Evolutionary conservation across 2,329 filamentous ascomycete species (phyloP).

Genomic region (Fusarium multiceps): DNA sequence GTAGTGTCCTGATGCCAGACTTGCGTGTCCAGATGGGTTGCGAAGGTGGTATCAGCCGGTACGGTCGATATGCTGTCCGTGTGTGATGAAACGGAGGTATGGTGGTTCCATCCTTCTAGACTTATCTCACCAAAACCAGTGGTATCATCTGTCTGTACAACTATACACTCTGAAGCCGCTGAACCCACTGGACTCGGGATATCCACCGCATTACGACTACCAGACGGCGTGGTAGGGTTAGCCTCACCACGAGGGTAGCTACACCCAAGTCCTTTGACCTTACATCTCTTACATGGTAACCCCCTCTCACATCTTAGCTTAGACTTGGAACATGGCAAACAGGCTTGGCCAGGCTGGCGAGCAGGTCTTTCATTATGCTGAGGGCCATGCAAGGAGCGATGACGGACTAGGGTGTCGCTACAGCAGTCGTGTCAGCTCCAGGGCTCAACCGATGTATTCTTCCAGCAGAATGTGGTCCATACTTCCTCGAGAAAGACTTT

Average conservation of each 20-base stretch:
- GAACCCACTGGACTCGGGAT: rapidly evolving
- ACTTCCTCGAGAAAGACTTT: background rate
- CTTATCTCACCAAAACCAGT: rapidly evolving
- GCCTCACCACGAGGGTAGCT: rapidly evolving
- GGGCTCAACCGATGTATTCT: too few relatives aligned
- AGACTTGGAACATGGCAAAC: background rate
- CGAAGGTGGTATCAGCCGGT: rapidly evolving
- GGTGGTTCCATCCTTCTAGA: background rate
- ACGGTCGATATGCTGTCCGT: background rate
- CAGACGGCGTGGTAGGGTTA: rapidly evolving
- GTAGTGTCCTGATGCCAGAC: too few relatives aligned
- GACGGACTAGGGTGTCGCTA: background rate
- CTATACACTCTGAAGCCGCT: background rate
- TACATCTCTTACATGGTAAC: rapidly evolving
- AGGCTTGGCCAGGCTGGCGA: background rate
- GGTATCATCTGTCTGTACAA: background rate
- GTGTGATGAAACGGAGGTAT: too few relatives aligned
- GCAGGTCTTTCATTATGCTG: background rate
- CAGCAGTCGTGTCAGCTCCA: too few relatives aligned
- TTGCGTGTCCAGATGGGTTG: rapidly evolving
- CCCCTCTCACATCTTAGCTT: background rate
- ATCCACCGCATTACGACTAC: rapidly evolving
- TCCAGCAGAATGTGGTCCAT: too few relatives aligned
- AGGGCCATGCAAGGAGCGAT: background rate
- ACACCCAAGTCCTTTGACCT: rapidly evolving